Conservation (phyloP, 2,329 filamentous ascomycete species). For the Aureobasidium sp. region DNA sequence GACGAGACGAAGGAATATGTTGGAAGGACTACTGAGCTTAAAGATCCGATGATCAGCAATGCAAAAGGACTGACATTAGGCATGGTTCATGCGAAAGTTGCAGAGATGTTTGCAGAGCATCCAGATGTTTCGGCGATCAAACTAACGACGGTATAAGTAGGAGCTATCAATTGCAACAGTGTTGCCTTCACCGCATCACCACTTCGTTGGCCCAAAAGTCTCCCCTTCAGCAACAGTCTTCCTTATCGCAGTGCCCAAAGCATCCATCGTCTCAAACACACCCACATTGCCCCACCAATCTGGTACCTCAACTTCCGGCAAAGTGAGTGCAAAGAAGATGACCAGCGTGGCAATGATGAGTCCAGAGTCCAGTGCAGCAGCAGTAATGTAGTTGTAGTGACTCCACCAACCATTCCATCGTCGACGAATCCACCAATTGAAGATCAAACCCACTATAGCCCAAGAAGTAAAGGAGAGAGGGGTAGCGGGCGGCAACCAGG, state of each 20-base stretch:
- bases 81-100: background rate
- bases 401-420: slow-evolving; percentile 4
- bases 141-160: background rate
- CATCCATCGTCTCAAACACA: slow-evolving; percentile 3
- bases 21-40: background rate
- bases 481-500: background rate
- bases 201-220: background rate
- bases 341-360: background rate
- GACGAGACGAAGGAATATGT: background rate
- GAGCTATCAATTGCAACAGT: background rate
- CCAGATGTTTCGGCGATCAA: background rate
- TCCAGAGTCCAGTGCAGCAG: background rate
- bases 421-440: background rate
- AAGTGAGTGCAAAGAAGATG: background rate
- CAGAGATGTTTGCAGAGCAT: background rate
- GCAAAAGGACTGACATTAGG: background rate
- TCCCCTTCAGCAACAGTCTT: background rate
- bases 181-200: no score
- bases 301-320: background rate
- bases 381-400: background rate
- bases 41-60: background rate
- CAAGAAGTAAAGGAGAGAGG: background rate
- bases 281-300: slow-evolving; percentile 2
- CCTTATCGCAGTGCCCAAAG: background rate
- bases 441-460: background rate